Percentiles rank a stretch among this genome's conserved stretches.
Conservation (phyloP, 1,284 basidiomycete genomes). For the Rhodotorula sp. region DNA sequence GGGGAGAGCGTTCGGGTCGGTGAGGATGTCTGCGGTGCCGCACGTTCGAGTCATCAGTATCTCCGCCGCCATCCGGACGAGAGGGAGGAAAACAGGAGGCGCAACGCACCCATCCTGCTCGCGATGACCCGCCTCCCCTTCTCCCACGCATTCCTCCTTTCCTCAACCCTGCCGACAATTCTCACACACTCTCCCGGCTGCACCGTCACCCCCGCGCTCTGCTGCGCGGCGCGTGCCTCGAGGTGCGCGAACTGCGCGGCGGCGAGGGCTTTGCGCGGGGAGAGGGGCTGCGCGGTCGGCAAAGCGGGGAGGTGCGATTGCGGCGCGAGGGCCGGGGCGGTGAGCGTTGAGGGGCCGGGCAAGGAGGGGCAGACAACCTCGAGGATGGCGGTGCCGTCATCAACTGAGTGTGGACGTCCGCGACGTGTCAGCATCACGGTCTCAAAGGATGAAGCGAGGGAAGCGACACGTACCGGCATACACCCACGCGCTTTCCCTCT, state of each 20-base stretch:
- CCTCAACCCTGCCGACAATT: constrained; percentile 14
- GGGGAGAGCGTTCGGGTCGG: not conserved
- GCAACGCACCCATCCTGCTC: constrained; percentile 17
- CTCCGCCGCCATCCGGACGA: not conserved
- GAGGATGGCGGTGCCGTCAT: constrained; percentile 34
- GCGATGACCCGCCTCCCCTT: constrained; percentile 8
- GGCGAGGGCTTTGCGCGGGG: not conserved
- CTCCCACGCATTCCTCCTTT: not conserved
- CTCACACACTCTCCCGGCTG: not conserved
- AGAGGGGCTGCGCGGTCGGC: not conserved
- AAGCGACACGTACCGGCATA: constrained; percentile 14
- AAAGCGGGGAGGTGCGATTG: not conserved
- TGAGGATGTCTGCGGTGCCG: constrained; percentile 8
- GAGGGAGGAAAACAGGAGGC: no score
- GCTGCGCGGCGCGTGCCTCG: not conserved
- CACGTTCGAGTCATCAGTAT: no score
- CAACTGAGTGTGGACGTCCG: constrained; percentile 14
- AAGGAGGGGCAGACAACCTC: constrained; percentile 6
- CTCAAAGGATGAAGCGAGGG: no score
- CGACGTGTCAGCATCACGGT: no score
- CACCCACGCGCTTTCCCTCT: constrained; percentile 5
- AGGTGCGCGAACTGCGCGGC: constrained; percentile 1
- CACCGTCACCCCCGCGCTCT: not conserved
- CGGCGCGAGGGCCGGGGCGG: not conserved
- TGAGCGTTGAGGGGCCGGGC: not conserved